phyloP scores from a whole-genome alignment of 345 rosid species.

The Gossypium australe region DNA sequence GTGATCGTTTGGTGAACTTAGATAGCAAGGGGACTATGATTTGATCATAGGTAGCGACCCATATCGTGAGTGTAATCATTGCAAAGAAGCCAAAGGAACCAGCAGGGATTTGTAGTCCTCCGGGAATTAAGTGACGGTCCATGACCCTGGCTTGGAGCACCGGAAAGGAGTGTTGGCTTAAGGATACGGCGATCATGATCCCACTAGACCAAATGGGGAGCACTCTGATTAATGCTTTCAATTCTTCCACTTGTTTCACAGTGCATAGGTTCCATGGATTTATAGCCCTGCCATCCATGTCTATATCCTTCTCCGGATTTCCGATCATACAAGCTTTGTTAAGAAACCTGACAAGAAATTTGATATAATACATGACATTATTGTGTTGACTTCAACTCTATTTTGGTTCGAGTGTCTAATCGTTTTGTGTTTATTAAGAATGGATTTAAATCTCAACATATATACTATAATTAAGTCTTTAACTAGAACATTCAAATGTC shows the following conservation, averaged over 20 bases:
- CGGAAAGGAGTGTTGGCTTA: constrained; percentile 41
- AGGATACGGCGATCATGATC: constrained; percentile 33
- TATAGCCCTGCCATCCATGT: constrained; percentile 25
- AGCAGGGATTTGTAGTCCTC: constrained; percentile 27
- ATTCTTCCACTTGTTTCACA: constrained; percentile 48
- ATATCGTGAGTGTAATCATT: constrained; percentile 30
- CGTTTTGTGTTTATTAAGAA: too few species aligned
- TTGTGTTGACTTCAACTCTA: too few species aligned
- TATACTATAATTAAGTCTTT: too few species aligned
- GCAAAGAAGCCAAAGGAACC: constrained; percentile 35
- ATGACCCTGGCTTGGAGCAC: constrained; percentile 39
- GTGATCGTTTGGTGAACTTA: constrained; percentile 21
- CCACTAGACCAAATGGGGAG: constrained; percentile 51
- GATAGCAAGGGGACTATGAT: constrained; percentile 31
- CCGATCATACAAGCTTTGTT: constrained; percentile 43
- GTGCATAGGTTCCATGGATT: constrained; percentile 48
- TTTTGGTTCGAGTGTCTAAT: too few species aligned
- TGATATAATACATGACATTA: background rate
- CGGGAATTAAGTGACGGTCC: constrained; percentile 34
- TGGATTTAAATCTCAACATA: too few species aligned
- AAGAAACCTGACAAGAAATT: constrained; percentile 6
- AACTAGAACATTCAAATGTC: too few species aligned
- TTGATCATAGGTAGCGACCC: constrained; percentile 45
- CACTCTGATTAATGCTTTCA: constrained; percentile 45
- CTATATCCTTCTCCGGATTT: constrained; percentile 30